Conservation (phyloP, 176 grass and related monocot genomes). For the Eleusine indica region DNA sequence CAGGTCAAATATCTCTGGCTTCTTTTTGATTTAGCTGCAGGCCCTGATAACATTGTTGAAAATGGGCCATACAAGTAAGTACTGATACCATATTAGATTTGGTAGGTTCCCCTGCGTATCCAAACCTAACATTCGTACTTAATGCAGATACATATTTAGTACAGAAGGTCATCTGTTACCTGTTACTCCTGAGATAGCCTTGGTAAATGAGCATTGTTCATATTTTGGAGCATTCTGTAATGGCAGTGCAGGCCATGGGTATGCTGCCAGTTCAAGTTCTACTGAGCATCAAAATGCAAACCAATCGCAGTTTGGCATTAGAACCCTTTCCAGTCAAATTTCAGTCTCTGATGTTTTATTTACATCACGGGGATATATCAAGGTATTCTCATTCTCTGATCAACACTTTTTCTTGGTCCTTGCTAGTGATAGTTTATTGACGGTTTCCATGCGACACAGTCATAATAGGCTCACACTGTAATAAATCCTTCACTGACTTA, state of each 20-base stretch:
- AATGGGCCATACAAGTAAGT: constrained; percentile 97
- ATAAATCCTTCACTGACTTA: background rate
- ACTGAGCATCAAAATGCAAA: constrained; percentile 58
- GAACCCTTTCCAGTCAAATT: constrained; percentile 36
- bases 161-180: constrained; percentile 97
- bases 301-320: constrained; percentile 37
- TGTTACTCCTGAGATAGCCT: constrained; percentile 77
- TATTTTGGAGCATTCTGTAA: constrained; percentile 94
- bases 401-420: constrained; percentile 25
- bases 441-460: constrained; percentile 15
- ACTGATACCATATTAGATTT: constrained; percentile 26
- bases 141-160: constrained; percentile 94
- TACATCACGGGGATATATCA: constrained; percentile 62
- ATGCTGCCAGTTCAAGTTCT: constrained; percentile 38
- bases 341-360: constrained; percentile 46
- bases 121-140: constrained; percentile 24
- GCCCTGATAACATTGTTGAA: constrained; percentile 94
- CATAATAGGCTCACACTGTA: background rate
- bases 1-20: constrained; percentile 99
- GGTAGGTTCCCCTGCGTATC: constrained; percentile 32
- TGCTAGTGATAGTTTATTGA: constrained; percentile 3
- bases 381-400: constrained; percentile 54
- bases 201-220: constrained; percentile 81
- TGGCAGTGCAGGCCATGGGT: constrained; percentile 40
- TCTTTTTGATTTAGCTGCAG: constrained; percentile 95